Percentiles rank a stretch among this genome's conserved stretches.
These are phyloP conservation scores for Fusarium abutilonis DNA, from an alignment of 2,329 filamentous ascomycete species.

Conservation along the genomic window DNA sequence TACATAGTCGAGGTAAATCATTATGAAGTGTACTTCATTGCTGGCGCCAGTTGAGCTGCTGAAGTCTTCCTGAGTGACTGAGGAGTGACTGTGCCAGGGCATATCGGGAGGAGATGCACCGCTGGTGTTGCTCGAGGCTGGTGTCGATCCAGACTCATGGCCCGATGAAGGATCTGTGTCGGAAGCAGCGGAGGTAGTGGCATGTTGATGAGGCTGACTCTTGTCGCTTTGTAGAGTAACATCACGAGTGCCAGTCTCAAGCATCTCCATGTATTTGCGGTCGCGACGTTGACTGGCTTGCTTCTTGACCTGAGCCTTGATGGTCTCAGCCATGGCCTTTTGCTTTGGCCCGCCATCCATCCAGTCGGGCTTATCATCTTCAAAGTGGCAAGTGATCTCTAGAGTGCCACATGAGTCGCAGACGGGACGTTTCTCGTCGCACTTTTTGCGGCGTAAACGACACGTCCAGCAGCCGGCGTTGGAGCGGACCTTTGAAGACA, in stretches of 20 bases:
- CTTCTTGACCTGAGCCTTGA: constrained; percentile 68
- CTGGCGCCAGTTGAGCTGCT: constrained; percentile 39
- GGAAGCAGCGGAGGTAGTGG: constrained; percentile 40
- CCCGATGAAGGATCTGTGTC: constrained; percentile 44
- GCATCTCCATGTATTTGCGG: constrained; percentile 58
- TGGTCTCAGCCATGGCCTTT: constrained; percentile 60
- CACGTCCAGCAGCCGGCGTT: constrained; percentile 69
- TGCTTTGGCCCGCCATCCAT: constrained; percentile 64
- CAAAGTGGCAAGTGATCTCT: constrained; percentile 66
- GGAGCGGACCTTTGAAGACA: constrained; percentile 51
- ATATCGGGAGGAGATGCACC: constrained; percentile 47
- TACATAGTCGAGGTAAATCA: constrained; percentile 70
- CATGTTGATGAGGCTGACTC: constrained; percentile 17
- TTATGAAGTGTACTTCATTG: constrained; percentile 57
- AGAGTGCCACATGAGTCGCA: constrained; percentile 63
- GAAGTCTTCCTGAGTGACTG: constrained; percentile 37
- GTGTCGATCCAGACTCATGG: constrained; percentile 42
- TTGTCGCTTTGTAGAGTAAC: constrained; percentile 35
- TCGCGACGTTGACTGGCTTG: constrained; percentile 62
- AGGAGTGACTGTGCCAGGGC: constrained; percentile 49
- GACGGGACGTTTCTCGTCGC: constrained; percentile 62
- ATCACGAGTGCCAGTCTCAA: constrained; percentile 49
- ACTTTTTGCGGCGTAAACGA: constrained; percentile 69
- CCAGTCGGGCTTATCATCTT: constrained; percentile 64
- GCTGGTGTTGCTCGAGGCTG: constrained; percentile 47